A percentile compares a stretch with the other conserved stretches of the same genome.
phyloP scores from a whole-genome alignment of 441 rosid species.

The Eutrema salsugineum region DNA sequence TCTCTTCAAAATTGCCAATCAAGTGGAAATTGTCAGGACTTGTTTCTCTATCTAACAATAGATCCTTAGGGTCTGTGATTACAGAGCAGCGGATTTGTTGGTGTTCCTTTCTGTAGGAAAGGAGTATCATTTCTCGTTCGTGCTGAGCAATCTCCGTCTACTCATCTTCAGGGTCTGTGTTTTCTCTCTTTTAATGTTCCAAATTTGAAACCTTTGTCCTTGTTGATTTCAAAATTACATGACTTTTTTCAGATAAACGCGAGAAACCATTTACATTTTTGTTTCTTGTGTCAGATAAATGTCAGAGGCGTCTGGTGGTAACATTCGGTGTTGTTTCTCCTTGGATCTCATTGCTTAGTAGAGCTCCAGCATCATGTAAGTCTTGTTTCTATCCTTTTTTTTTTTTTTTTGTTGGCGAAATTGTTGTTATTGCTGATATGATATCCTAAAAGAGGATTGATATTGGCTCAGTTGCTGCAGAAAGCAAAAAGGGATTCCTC shows the following conservation, averaged over 20 bases:
- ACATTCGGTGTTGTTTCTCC: conserved; percentile 53
- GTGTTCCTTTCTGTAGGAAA: conserved; percentile 35
- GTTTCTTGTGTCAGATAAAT: conserved; percentile 35
- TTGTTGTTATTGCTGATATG: conserved; percentile 36
- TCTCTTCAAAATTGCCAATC: not conserved
- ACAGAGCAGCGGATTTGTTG: conserved; percentile 31
- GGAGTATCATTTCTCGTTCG: conserved; percentile 47
- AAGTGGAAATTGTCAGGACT: not conserved
- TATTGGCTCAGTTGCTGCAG: conserved; percentile 98
- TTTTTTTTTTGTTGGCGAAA: not conserved
- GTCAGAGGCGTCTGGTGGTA: conserved; percentile 59
- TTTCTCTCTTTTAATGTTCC: not conserved
- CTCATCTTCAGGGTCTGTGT: conserved; percentile 46
- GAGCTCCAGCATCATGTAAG: conserved; percentile 65
- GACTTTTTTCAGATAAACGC: too few relatives aligned
- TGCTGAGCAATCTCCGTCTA: conserved; percentile 48
- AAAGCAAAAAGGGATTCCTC: conserved; percentile 69
- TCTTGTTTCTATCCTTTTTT: not conserved
- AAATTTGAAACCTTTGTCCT: not conserved
- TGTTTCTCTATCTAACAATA: not conserved
- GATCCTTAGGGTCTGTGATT: conserved; percentile 16
- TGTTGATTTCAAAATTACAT: too few relatives aligned
- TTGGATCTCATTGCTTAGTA: conserved; percentile 48
- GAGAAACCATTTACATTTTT: not conserved
- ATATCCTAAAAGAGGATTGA: conserved; percentile 76